Base-by-base conservation (phyloP, 768 basidiomycete species). In the Mycena haematopus region DNA sequence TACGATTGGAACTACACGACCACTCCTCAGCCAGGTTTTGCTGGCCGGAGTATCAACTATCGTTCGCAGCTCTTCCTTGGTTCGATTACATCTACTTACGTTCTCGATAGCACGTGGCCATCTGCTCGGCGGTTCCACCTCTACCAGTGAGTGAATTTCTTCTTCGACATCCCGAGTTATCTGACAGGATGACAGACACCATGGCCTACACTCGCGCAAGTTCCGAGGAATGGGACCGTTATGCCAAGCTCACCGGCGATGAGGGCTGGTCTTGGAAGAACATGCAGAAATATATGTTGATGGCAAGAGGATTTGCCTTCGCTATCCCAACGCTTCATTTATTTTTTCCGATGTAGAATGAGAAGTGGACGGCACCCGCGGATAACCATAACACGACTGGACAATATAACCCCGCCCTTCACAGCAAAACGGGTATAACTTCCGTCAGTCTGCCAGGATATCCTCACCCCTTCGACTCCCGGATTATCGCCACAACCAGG, bases 161-260 rank as follows among this genome's bases (percentile, higher is more conserved):
- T 13, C 3, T 14, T 36, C 11, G 14, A 36, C 3, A 7, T 36
- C 13, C 14, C 2, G 8, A 36, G 13, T 36, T 15, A 14, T 7
- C 36, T 36, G 3, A 36, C 14, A 11, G 13, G 2, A 3, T 36
- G 3, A 10, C 36, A 73, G 72, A 73, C 50, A 57, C 57, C 35
- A 69, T 75, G 71, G 65, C 65, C 1, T 76, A 73, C 40, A 75
- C 71, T 3, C 68, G 74, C 2, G 78, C 78, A 2, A 70, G 73
- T 2, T 56, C 52, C 3, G 75, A 76, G 19, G 86, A 87, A 64
- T 88, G 79, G 57, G 82, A 87, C 60, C 80, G 82, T 58, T 84
- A 80, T 72, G 83, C 80, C 0, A 47, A 65, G 1, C 71, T 80
- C 24, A 73, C 76, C 13, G 84, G 80, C 9, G 82, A 86, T 42